These are phyloP conservation scores for Cudoniella acicularis DNA, from an alignment of 495 filamentous ascomycete species.

Conservation along the genomic window DNA sequence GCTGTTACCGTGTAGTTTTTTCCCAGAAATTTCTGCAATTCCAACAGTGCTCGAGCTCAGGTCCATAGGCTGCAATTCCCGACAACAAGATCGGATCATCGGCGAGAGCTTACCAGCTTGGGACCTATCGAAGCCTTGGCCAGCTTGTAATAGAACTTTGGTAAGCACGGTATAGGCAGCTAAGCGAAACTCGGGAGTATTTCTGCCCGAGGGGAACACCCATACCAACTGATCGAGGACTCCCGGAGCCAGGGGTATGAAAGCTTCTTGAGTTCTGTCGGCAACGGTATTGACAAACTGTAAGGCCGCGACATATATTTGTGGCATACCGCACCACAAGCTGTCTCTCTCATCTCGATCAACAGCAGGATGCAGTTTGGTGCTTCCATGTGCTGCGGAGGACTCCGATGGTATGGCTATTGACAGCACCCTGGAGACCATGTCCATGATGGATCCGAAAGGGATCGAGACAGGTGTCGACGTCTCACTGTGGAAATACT, in stretches of 20 bases:
- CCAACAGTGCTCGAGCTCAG: not conserved
- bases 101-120: slow-evolving; percentile 52
- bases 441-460: slow-evolving; percentile 59
- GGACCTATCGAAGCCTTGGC: slow-evolving; percentile 59
- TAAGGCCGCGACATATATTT: slow-evolving; percentile 66
- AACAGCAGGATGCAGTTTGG: slow-evolving; percentile 60
- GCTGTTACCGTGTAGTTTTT: slow-evolving; percentile 35
- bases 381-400: slow-evolving; percentile 31
- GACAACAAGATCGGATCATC: slow-evolving; percentile 44
- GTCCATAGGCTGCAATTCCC: slow-evolving; percentile 25
- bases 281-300: slow-evolving; percentile 51
- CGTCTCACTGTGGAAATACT: slow-evolving; percentile 50
- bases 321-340: slow-evolving; percentile 66
- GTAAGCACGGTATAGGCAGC: slow-evolving; percentile 55
- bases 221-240: slow-evolving; percentile 65
- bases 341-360: slow-evolving; percentile 72
- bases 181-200: slow-evolving; percentile 52
- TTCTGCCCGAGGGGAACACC: slow-evolving; percentile 61
- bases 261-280: slow-evolving; percentile 47
- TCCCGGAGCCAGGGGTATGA: slow-evolving; percentile 50
- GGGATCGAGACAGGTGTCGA: slow-evolving; percentile 58
- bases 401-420: slow-evolving; percentile 51
- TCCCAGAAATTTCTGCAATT: slow-evolving; percentile 23
- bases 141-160: slow-evolving; percentile 55
- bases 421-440: slow-evolving; percentile 64